Conservation (phyloP, 768 basidiomycete species). For the Erythrobasidium yunnanense region DNA sequence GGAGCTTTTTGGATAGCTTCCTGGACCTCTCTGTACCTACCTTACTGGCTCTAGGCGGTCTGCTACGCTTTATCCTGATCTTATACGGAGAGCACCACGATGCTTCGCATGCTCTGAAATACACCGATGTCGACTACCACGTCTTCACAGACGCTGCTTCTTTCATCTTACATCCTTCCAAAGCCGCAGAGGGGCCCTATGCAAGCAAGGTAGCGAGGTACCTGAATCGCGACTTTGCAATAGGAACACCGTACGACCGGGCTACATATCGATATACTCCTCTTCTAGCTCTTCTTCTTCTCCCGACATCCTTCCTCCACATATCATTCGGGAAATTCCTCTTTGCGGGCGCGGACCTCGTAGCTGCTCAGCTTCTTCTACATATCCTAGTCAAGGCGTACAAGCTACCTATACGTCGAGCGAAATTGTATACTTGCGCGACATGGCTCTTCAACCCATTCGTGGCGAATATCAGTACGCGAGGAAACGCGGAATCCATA, state of each 20-base stretch:
- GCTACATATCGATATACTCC: constrained; percentile 96
- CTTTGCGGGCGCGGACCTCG: constrained; percentile 70
- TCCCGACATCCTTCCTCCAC: constrained; percentile 69
- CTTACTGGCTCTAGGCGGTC: constrained; percentile 15
- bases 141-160: constrained; percentile 87
- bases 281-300: constrained; percentile 66
- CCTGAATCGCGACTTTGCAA: too few relatives aligned
- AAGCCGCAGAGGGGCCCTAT: constrained; percentile 26
- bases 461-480: constrained; percentile 88
- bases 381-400: constrained; percentile 30
- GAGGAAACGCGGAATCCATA: constrained; percentile 87
- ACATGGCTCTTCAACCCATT: constrained; percentile 85
- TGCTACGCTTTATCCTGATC: constrained; percentile 60
- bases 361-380: constrained; percentile 65
- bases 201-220: constrained; percentile 36
- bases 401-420: neutral
- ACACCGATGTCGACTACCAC: constrained; percentile 95
- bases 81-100: constrained; percentile 87
- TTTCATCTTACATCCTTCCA: constrained; percentile 51
- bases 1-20: neutral
- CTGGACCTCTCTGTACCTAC: neutral
- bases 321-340: constrained; percentile 82
- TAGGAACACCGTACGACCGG: constrained; percentile 68
- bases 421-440: constrained; percentile 41
- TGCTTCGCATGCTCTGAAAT: constrained; percentile 68